Conservation (phyloP, 208 protist species). For the Wallacemonas sp. region DNA sequence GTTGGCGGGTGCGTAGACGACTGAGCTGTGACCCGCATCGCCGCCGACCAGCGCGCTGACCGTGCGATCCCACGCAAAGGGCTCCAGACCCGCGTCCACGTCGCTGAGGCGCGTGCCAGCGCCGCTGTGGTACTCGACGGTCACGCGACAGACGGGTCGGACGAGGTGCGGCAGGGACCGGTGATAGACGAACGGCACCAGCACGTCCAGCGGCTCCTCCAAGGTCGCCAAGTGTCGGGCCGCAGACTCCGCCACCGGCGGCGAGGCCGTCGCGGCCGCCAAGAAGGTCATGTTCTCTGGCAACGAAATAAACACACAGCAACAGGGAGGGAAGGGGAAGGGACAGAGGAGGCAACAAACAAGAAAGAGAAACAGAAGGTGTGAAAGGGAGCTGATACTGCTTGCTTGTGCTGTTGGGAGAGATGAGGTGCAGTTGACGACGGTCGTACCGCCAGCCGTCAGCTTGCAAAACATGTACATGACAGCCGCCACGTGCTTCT, state of each 20-base stretch:
- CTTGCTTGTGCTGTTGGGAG: too few relatives aligned
- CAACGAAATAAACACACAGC: background rate
- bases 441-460: too few relatives aligned
- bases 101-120: background rate
- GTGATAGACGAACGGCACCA: slow-evolving; percentile 32
- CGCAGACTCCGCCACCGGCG: background rate
- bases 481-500: too few relatives aligned
- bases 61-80: background rate
- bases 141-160: slow-evolving; percentile 7
- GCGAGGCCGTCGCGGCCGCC: slow-evolving; percentile 1
- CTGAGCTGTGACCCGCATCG: background rate
- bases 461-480: too few relatives aligned
- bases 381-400: too few relatives aligned
- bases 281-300: slow-evolving; percentile 1
- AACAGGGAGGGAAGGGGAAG: too few relatives aligned
- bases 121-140: slow-evolving; percentile 23
- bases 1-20: slow-evolving; percentile 19
- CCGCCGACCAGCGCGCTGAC: too few relatives aligned
- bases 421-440: too few relatives aligned
- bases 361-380: too few relatives aligned
- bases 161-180: slow-evolving; percentile 16
- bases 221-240: background rate
- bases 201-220: slow-evolving; percentile 21
- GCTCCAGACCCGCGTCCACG: background rate
- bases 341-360: too few relatives aligned